A percentile compares a stretch with the other conserved stretches of the same genome.
phyloP scores from a whole-genome alignment of 2,329 filamentous ascomycete species.

The Fulvia fulva region DNA sequence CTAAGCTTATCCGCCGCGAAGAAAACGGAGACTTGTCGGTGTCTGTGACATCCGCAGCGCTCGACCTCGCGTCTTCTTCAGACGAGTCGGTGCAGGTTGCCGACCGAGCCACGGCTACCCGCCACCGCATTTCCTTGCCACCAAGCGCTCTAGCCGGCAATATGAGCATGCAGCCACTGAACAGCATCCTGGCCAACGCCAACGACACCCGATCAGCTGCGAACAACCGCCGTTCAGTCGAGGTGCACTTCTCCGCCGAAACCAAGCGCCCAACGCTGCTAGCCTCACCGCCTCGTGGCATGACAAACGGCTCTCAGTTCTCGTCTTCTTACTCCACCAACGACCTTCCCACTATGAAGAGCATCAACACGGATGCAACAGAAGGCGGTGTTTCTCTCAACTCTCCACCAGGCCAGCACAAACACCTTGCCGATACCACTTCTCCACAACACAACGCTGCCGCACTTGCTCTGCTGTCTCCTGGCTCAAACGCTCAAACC shows the following conservation, averaged over 20 bases:
- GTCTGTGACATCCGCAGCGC: constrained; percentile 71
- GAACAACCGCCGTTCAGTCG: constrained; percentile 46
- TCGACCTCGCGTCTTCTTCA: constrained; percentile 72
- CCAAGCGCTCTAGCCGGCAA: constrained; percentile 34
- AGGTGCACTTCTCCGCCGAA: constrained; percentile 43
- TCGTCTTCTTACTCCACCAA: constrained; percentile 87
- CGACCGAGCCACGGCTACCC: constrained; percentile 54
- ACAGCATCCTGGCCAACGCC: constrained; percentile 37
- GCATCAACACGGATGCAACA: constrained; percentile 44
- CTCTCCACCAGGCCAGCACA: constrained; percentile 26
- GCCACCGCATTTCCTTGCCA: constrained; percentile 41
- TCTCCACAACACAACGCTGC: constrained; percentile 52
- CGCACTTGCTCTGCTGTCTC: constrained; percentile 68
- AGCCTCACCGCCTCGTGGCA: constrained; percentile 59
- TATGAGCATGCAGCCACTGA: constrained; percentile 34
- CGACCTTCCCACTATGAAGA: constrained; percentile 83
- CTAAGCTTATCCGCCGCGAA: constrained; percentile 69
- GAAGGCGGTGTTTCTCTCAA: constrained; percentile 36
- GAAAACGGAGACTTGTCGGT: constrained; percentile 58
- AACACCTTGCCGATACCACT: constrained; percentile 33
- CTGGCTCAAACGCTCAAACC: constrained; percentile 60
- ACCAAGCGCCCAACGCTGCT: constrained; percentile 44
- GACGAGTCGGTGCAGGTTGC: constrained; percentile 50
- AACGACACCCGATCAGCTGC: constrained; percentile 40
- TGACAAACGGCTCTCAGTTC: constrained; percentile 60